Base-by-base conservation (phyloP, 2,329 filamentous ascomycete species). In the Zymoseptoria passerinii region DNA sequence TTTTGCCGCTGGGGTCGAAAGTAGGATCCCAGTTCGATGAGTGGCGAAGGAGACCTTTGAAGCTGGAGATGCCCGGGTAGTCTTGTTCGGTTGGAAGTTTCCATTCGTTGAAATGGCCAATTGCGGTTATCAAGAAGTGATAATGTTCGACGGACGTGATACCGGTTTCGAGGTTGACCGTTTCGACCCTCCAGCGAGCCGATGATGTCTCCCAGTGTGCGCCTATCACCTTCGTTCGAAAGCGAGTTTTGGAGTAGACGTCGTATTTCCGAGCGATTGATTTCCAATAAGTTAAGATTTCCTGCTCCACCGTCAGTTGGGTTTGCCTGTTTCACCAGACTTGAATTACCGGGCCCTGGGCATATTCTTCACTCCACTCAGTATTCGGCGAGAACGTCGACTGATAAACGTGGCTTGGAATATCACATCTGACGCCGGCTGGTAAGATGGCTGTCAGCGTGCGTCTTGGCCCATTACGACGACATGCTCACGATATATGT, bases 321-420 rank as follows among this genome's bases (percentile, higher is more conserved):
- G 58, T 90, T 90, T 69, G 90, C 87, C 4, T 74, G 69, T 40
- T 5, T 40, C 10, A 40, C 10, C 35, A 40, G 16, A 40, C 16
- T 2, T 40, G 10, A 16, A 40, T 40, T 40, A 40, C 35, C 0
- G 52, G 51, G 28, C 86, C 86, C 44, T 82, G 81, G 0, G 86
- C 81, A 66, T 88, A 90, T 59, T 84, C 78, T 64, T 88, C 83
- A 0, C 79, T 80, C 87, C 87, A 90, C 63, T 87, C 77, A 0
- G 79, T 81, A 57, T 89, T 89, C 0, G 85, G 84, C 6, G 78
- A 77, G 68, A 88, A 89, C 0, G 83, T 84, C 7, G 81, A 81
- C 67, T 89, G 86, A 65, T 90, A 90, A 19, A 86, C 84, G 68
- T 88, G 84, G 0, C 85, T 81, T 0, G 86, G 84, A 13, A 89